Conservation (phyloP, 441 rosid genomes). For the Croton setiger region DNA sequence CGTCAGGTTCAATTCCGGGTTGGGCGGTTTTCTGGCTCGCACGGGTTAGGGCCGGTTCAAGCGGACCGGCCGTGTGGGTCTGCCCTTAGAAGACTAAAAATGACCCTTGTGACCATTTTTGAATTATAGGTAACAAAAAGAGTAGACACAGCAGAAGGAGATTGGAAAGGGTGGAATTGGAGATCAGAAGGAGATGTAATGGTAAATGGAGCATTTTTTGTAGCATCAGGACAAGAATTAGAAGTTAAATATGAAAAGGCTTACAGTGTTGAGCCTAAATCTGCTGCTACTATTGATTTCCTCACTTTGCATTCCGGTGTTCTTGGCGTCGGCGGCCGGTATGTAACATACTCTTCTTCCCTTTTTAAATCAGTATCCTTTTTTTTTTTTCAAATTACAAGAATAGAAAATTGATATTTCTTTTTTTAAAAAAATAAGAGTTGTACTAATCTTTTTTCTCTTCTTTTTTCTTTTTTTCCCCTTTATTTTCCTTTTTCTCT, state of each 20-base stretch:
- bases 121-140: constrained; percentile 61
- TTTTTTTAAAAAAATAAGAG: too few relatives aligned
- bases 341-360: not conserved
- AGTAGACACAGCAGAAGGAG: constrained; percentile 56
- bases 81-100: too few relatives aligned
- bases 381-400: too few relatives aligned
- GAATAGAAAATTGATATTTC: too few relatives aligned
- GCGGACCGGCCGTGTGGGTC: too few relatives aligned
- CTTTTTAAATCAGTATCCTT: not conserved
- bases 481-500: not conserved
- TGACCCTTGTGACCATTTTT: not conserved
- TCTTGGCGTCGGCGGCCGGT: constrained; percentile 97
- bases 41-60: too few relatives aligned
- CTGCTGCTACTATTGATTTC: constrained; percentile 59
- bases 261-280: constrained; percentile 82
- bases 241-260: constrained; percentile 84
- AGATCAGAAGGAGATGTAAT: constrained; percentile 84
- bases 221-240: constrained; percentile 68
- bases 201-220: constrained; percentile 92
- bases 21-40: too few relatives aligned
- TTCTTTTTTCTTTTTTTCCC: not conserved
- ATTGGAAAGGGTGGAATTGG: constrained; percentile 92
- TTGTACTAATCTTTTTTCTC: not conserved
- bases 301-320: constrained; percentile 75
- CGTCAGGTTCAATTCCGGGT: too few relatives aligned